phyloP scores from a whole-genome alignment of 2,329 filamentous ascomycete species.

The Aureobasidium lini region DNA sequence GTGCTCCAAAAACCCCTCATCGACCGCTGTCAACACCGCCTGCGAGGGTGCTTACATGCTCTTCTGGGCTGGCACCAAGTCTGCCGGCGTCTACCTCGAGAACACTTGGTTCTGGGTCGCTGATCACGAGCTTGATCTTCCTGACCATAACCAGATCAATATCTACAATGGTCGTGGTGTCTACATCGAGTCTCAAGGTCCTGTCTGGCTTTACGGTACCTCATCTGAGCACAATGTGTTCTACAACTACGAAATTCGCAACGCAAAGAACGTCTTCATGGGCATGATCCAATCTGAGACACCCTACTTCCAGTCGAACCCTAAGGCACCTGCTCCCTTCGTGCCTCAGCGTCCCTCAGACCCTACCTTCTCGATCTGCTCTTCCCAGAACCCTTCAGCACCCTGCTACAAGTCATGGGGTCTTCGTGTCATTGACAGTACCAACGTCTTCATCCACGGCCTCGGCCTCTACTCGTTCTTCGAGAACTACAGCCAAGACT shows the following conservation, averaged over 20 bases:
- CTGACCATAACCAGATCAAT: slow-evolving; percentile 79
- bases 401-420: slow-evolving; percentile 35
- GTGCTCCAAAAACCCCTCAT: slow-evolving; percentile 69
- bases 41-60: slow-evolving; percentile 68
- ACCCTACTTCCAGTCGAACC: slow-evolving; percentile 63
- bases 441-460: slow-evolving; percentile 39
- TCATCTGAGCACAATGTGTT: slow-evolving; percentile 58
- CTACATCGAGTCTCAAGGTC: slow-evolving; percentile 65
- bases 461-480: slow-evolving; percentile 53
- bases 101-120: slow-evolving; percentile 90
- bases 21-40: slow-evolving; percentile 53
- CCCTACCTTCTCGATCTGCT: slow-evolving; percentile 34
- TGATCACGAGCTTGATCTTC: slow-evolving; percentile 92
- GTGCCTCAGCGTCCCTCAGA: slow-evolving; percentile 37
- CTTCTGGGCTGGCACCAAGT: slow-evolving; percentile 47
- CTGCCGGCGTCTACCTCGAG: slow-evolving; percentile 66
- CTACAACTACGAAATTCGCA: slow-evolving; percentile 63
- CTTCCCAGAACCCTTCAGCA: slow-evolving; percentile 17
- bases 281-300: slow-evolving; percentile 63
- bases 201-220: slow-evolving; percentile 67
- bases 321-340: slow-evolving; percentile 53
- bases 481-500: slow-evolving; percentile 48
- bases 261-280: slow-evolving; percentile 54
- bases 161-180: slow-evolving; percentile 85
- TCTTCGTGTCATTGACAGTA: slow-evolving; percentile 33